Base-by-base conservation (phyloP, 345 rosid species). In the Citrus maxima region DNA sequence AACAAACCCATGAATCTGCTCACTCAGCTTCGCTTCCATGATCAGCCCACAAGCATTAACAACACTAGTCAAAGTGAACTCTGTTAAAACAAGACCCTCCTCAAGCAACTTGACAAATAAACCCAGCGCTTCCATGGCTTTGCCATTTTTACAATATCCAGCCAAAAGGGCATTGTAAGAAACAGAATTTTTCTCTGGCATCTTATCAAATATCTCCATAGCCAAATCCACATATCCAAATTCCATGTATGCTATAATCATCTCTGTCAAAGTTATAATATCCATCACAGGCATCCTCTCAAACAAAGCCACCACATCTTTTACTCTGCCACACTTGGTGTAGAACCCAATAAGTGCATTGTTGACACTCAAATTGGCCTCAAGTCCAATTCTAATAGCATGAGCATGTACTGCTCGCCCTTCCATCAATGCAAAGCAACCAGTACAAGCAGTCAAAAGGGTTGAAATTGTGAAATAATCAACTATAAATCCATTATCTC, bases 1-100 rank as follows among this genome's bases (percentile, higher is more conserved):
- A 80, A 87, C 70, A 77, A 93, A 89, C 42, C 91, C 98, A 28
- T 93, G 98, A 77, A 95, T 72, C 85, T 95, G 98, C 75, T 86
- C 87, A 59, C 98, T 88, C 51, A 85, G 67, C 77, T 83, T 86
- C 37, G 42, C 75, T 30, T 82, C 77, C 70, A 64, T 69, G 67
- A 88, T 82, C 83, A 91, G 80, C 35, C 95, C 92, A 84, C 97
- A 91, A 46, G 97, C 98, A 35, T 78, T 89, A 49, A 87, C 77
- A 30, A 87, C 85, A 24, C 92, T 90, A 24, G 89, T 90, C 84
- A 92, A 83, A 80, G 90, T 86, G 80, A 86, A 87, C 69, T 91
- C 95, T 24, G 95, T 84, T 77, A 92, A 73, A 80, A 82, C 93
- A 73, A 87, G 61, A 78, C 95, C 90, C 34, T 84, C 82, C 74